Evolutionary conservation across 2,329 filamentous ascomycete species (phyloP).

Genomic region (Epichloe sp.): DNA sequence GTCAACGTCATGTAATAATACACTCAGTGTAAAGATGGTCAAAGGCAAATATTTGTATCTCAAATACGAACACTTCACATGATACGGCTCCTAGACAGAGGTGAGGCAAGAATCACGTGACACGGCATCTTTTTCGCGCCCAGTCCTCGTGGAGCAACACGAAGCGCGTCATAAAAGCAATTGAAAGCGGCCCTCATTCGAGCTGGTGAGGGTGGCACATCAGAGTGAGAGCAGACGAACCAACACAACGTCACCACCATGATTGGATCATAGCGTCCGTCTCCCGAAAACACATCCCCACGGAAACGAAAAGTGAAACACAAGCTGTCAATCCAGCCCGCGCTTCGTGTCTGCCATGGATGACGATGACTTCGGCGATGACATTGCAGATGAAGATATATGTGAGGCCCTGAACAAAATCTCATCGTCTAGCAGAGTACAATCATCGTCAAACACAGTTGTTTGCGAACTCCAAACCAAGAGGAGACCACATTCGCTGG

Average conservation of each 20-base stretch:
- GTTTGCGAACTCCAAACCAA: not conserved
- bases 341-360: slow-evolving; percentile 28
- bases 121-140: slow-evolving; percentile 19
- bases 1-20: no score
- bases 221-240: not conserved
- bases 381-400: slow-evolving; percentile 53
- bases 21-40: no score
- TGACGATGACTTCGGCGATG: slow-evolving; percentile 50
- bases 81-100: no score
- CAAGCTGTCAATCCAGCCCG: not conserved
- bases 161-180: slow-evolving; percentile 7
- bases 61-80: no score
- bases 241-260: not conserved
- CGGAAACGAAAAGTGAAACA: not conserved
- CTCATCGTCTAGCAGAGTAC: slow-evolving; percentile 17
- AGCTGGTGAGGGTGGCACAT: not conserved
- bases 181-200: not conserved
- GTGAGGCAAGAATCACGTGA: slow-evolving; percentile 13
- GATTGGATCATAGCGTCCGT: not conserved
- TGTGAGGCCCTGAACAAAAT: slow-evolving; percentile 44
- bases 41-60: no score
- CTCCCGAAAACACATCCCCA: not conserved
- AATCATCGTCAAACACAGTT: not conserved
- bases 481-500: not conserved
- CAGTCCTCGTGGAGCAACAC: not conserved